These are phyloP conservation scores for Metroxylon sagu DNA, from an alignment of 176 grass and related monocot species.

Conservation along the genomic window DNA sequence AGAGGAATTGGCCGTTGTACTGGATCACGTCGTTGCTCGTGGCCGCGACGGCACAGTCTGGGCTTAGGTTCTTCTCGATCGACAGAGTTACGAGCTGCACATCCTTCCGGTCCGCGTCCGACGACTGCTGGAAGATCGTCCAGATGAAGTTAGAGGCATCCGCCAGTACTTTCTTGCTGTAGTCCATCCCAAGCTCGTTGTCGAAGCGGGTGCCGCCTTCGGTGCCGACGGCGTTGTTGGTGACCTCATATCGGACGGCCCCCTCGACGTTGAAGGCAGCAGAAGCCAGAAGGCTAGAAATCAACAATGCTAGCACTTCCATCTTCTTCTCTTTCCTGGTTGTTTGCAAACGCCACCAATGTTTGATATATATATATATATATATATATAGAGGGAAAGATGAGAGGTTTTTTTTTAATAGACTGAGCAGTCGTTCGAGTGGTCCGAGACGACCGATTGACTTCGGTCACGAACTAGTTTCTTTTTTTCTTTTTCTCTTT, in stretches of 20 bases:
- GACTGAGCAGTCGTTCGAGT: too few relatives aligned
- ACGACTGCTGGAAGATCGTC: constrained; percentile 26
- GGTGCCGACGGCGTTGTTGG: constrained; percentile 43
- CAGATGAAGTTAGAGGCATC: constrained; percentile 44
- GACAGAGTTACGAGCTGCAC: constrained; percentile 29
- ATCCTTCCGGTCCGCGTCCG: background rate
- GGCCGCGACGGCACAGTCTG: constrained; percentile 19
- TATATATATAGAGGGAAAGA: too few relatives aligned
- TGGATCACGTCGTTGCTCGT: constrained; percentile 33
- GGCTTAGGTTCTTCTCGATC: constrained; percentile 27
- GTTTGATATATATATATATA: too few relatives aligned
- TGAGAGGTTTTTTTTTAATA: too few relatives aligned
- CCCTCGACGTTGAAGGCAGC: background rate
- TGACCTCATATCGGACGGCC: constrained; percentile 38
- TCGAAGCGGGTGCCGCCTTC: constrained; percentile 38
- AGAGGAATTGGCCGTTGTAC: constrained; percentile 50
- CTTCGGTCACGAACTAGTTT: too few relatives aligned
- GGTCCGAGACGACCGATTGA: too few relatives aligned
- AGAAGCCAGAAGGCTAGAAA: constrained; percentile 10
- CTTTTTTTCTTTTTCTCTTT: too few relatives aligned
- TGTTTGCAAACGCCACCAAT: too few relatives aligned
- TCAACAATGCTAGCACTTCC: constrained; percentile 2
- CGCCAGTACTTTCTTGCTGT: constrained; percentile 38
- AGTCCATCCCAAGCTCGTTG: constrained; percentile 25
- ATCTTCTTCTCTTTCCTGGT: constrained; percentile 1